Conservation (phyloP, 2,329 filamentous ascomycete genomes). For the Didymella glomerata region DNA sequence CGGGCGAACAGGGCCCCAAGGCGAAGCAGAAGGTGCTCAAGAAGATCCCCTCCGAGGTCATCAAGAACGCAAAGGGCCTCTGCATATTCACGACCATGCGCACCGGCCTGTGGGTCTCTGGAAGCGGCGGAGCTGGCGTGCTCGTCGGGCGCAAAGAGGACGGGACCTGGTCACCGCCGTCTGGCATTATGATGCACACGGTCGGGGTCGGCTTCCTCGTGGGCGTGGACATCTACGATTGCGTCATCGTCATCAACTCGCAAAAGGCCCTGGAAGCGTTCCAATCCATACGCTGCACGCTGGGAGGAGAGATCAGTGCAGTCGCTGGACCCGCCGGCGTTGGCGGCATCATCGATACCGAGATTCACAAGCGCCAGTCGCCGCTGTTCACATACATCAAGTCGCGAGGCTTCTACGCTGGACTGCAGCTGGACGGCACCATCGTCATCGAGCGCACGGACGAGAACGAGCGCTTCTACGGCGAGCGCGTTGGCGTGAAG, state of each 20-base stretch:
- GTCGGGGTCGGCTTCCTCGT: conserved; percentile 87
- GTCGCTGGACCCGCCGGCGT: conserved; percentile 79
- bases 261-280: conserved; percentile 84
- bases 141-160: conserved; percentile 84
- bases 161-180: conserved; percentile 90
- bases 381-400: conserved; percentile 89
- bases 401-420: conserved; percentile 86
- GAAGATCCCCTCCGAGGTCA: conserved; percentile 84
- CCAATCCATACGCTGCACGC: conserved; percentile 77
- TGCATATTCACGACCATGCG: conserved; percentile 97
- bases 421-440: conserved; percentile 86
- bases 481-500: conserved; percentile 67
- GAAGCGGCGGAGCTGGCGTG: conserved; percentile 88
- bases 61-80: conserved; percentile 87
- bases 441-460: conserved; percentile 86
- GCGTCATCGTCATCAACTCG: conserved; percentile 90
- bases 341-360: conserved; percentile 75
- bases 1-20: conserved; percentile 61
- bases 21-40: conserved; percentile 73
- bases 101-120: conserved; percentile 88
- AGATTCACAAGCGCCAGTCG: conserved; percentile 71
- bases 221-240: conserved; percentile 95
- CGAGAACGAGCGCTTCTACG: conserved; percentile 88
- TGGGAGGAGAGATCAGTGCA: conserved; percentile 82
- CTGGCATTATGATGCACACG: conserved; percentile 89